Percentiles rank a stretch among this genome's conserved stretches.
These are phyloP conservation scores for Fonsecaea pugnacius DNA, from an alignment of 2,329 filamentous ascomycete species.

Conservation along the genomic window DNA sequence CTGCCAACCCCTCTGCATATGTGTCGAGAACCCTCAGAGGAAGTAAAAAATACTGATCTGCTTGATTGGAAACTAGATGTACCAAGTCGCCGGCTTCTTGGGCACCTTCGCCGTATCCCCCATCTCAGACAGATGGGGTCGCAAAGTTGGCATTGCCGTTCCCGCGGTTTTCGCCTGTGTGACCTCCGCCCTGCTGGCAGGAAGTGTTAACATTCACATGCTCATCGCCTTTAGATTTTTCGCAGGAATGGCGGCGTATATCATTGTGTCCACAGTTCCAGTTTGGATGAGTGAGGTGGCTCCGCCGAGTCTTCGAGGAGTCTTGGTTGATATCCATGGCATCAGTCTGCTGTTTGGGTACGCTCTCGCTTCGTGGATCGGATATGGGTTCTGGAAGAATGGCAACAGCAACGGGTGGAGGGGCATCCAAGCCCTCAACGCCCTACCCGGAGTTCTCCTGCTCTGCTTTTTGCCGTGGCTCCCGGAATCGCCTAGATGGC, in stretches of 20 bases:
- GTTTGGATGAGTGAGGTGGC: slow-evolving; percentile 19
- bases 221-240: slow-evolving; percentile 45
- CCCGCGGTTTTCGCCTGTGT: slow-evolving; percentile 44
- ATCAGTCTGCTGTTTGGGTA: slow-evolving; percentile 15
- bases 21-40: neutral
- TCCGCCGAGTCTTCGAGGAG: slow-evolving; percentile 11
- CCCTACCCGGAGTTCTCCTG: slow-evolving; percentile 9
- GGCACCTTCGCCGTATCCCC: slow-evolving; percentile 12
- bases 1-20: slow-evolving; percentile 61
- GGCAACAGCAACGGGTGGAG: neutral
- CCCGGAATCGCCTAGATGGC: slow-evolving; percentile 22
- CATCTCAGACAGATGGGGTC: slow-evolving; percentile 40
- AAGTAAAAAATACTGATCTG: neutral
- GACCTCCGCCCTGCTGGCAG: slow-evolving; percentile 43
- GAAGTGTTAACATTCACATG: slow-evolving; percentile 27
- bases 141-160: slow-evolving; percentile 44
- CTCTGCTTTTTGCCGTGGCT: slow-evolving; percentile 17
- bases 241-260: slow-evolving; percentile 44
- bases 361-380: slow-evolving; percentile 11
- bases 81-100: slow-evolving; percentile 48
- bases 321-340: slow-evolving; percentile 16
- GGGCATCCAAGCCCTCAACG: slow-evolving; percentile 5
- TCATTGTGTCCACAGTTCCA: slow-evolving; percentile 6
- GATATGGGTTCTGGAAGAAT: slow-evolving; percentile 14
- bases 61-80: slow-evolving; percentile 45